A percentile compares a stretch with the other conserved stretches of the same genome.
Conservation (phyloP, 805 yeast species). For the Wickerhamomyces ciferrii region DNA sequence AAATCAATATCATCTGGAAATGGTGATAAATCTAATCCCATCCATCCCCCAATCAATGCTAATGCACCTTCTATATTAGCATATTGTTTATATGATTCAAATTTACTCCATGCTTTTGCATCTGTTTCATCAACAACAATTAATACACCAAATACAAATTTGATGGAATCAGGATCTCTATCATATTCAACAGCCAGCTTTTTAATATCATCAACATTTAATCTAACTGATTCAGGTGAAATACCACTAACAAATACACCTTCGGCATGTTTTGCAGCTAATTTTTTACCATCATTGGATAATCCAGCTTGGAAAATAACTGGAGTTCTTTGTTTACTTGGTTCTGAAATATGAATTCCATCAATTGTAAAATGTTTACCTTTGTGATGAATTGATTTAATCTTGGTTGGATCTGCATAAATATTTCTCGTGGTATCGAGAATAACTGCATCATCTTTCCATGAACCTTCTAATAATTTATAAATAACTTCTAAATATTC, state of each 20-base stretch:
- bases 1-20: conserved; percentile 33
- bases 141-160: conserved; percentile 32
- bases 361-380: conserved; percentile 35
- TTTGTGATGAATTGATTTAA: conserved; percentile 32
- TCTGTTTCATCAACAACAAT: conserved; percentile 34
- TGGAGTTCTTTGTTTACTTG: conserved; percentile 35
- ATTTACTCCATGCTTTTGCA: conserved; percentile 35
- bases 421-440: conserved; percentile 17
- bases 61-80: conserved; percentile 40
- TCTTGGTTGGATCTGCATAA: conserved; percentile 27
- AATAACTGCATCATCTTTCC: conserved; percentile 29
- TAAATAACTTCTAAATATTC: conserved; percentile 33
- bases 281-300: conserved; percentile 32
- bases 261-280: conserved; percentile 40
- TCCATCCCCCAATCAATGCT: conserved; percentile 41
- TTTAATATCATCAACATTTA: conserved; percentile 34
- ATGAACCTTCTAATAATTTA: conserved; percentile 29
- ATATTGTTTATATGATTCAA: conserved; percentile 23
- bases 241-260: conserved; percentile 31
- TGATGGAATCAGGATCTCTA: conserved; percentile 31
- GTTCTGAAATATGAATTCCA: conserved; percentile 36
- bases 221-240: conserved; percentile 26
- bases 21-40: conserved; percentile 33
- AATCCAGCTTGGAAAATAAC: conserved; percentile 39
- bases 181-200: conserved; percentile 29